Evolutionary conservation across 2,329 filamentous ascomycete species (phyloP), one percentile per base, ranked within the genome.

Genomic region (Thyridium curvatum): DNA sequence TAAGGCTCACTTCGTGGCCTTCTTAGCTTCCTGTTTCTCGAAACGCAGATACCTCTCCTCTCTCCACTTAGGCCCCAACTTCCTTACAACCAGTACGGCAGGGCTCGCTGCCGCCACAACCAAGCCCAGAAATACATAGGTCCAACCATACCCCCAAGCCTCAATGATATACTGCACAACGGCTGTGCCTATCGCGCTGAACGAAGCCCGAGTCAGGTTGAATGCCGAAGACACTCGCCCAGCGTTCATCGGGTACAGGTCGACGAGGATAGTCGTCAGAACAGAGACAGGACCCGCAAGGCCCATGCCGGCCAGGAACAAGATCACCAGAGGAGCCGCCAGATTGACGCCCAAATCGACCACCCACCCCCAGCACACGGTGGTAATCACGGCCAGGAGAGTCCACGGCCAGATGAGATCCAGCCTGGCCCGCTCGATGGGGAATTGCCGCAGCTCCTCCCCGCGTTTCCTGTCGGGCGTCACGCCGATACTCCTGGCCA

Each of bases 401-500:
- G 69, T 54, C 29, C 68, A 58, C 6, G 56, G 58, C 49, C 54
- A 54, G 38, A 60, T 52, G 15, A 51, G 41, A 39, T 52, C 55
- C 18, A 62, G 48, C n/a, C 61, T 50, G 2, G 61, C 60, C n/a
- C 46, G 49, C 45, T 65, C 61, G 29, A 64, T 60, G 30, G 61
- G 59, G 35, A 64, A 62, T 9, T 42, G 46, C 12, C 51, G 40
- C 44, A 62, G 43, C 37, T 64, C 54, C 30, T 58, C 52, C 40
- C 56, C 56, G 32, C 68, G 65, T 42, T 66, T 71, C 42, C 63
- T 64, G 32, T 65, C 66, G 31, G 77, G 60, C 1, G 61, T 48
- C 18, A 80, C 59, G 14, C 71, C 70, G 1, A 74, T 54, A 6
- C 59, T 60, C 7, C 53, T 53, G 3, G 77, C 75, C 31, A 74